Percentiles rank a stretch among this genome's conserved stretches.
Evolutionary conservation across 1,284 basidiomycete genomes (phyloP).

Genomic region (Megacollybia platyphylla): DNA sequence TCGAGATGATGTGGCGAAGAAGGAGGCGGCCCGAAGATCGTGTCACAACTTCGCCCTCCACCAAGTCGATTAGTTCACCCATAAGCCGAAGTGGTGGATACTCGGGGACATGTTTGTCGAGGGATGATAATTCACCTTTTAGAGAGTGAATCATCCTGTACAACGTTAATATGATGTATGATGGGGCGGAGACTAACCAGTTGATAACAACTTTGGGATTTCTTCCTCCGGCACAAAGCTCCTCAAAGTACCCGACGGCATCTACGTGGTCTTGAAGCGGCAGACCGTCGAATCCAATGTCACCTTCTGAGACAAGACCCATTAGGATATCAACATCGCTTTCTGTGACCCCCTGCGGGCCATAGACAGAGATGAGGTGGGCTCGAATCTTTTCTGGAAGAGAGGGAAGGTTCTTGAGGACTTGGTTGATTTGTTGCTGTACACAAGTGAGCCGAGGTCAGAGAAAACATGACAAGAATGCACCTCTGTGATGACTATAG

Average conservation of each 20-base stretch:
- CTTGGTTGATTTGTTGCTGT: slow-evolving; percentile 47
- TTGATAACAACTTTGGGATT: slow-evolving; percentile 70
- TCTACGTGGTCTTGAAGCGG: slow-evolving; percentile 22
- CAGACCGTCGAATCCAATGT: slow-evolving; percentile 52
- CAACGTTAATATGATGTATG: slow-evolving; percentile 3
- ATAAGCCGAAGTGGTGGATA: slow-evolving; percentile 51
- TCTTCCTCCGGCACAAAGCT: slow-evolving; percentile 36
- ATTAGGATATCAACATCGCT: slow-evolving; percentile 70
- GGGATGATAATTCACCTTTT: slow-evolving; percentile 60
- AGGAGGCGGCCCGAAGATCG: slow-evolving; percentile 65
- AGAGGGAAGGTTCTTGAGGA: slow-evolving; percentile 59
- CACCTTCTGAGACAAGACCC: slow-evolving; percentile 52
- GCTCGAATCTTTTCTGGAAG: slow-evolving; percentile 59
- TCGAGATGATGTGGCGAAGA: slow-evolving; percentile 47
- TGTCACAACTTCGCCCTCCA: slow-evolving; percentile 36
- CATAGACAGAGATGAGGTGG: slow-evolving; percentile 37
- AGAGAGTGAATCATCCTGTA: slow-evolving; percentile 80
- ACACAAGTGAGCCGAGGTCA: neutral
- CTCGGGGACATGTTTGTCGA: slow-evolving; percentile 46
- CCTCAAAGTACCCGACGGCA: slow-evolving; percentile 69
- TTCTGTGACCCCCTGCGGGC: slow-evolving; percentile 35
- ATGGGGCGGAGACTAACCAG: slow-evolving; percentile 41
- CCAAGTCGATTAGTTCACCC: slow-evolving; percentile 69
- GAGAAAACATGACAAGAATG: slow-evolving; percentile 5
- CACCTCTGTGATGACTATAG: slow-evolving; percentile 56